A percentile compares a stretch with the other conserved stretches of the same genome.
These are phyloP conservation scores for Albifimbria verrucaria DNA, from an alignment of 2,329 filamentous ascomycete species.

Conservation along the genomic window DNA sequence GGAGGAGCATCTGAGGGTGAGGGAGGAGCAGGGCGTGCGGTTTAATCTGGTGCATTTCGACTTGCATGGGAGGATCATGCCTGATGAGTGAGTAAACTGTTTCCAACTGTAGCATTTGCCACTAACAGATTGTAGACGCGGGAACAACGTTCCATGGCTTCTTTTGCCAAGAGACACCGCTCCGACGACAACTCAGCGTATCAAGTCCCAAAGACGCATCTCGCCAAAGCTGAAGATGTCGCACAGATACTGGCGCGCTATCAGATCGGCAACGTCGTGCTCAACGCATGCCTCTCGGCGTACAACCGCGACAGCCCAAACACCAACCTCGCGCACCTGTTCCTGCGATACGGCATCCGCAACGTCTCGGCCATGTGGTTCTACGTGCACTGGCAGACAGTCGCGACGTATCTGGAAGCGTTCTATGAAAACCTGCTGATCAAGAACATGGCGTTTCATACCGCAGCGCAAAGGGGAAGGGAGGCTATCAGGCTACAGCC, in stretches of 20 bases:
- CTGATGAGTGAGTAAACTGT: constrained; percentile 17
- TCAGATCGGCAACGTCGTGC: constrained; percentile 23
- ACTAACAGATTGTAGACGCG: constrained; percentile 11
- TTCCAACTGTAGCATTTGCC: background rate
- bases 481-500: constrained; percentile 15
- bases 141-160: constrained; percentile 19
- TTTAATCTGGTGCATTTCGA: constrained; percentile 26
- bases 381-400: constrained; percentile 25
- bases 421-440: constrained; percentile 14
- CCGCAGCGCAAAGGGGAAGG: constrained; percentile 22
- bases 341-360: constrained; percentile 20
- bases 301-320: constrained; percentile 19
- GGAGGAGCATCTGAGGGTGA: constrained; percentile 15
- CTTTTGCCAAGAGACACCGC: constrained; percentile 20
- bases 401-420: constrained; percentile 19
- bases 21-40: constrained; percentile 15
- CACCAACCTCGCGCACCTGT: constrained; percentile 23
- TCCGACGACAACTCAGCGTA: constrained; percentile 10
- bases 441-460: constrained; percentile 21
- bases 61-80: constrained; percentile 21
- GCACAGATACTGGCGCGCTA: constrained; percentile 18
- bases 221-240: constrained; percentile 18
- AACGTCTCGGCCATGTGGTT: constrained; percentile 27
- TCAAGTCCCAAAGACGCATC: constrained; percentile 17
- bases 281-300: constrained; percentile 25